Evolutionary conservation across 2,329 filamentous ascomycete species (phyloP).

Genomic region (Cercospora sp.): DNA sequence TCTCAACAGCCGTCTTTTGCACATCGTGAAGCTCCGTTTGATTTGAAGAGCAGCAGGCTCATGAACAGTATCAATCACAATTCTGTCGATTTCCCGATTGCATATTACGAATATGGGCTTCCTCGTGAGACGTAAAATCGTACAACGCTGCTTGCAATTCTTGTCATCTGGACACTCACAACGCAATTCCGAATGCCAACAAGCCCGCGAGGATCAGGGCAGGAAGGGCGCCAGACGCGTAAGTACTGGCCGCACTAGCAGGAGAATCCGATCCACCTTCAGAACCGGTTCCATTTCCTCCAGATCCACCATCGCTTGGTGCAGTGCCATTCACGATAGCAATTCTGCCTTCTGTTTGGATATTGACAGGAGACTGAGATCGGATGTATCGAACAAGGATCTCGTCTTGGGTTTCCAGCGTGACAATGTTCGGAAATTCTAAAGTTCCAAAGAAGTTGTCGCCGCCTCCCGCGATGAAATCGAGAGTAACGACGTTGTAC

Average conservation of each 20-base stretch:
- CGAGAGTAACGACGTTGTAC: slow-evolving; percentile 62
- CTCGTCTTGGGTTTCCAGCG: slow-evolving; percentile 56
- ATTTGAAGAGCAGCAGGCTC: neutral
- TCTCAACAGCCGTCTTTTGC: neutral
- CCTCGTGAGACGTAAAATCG: neutral
- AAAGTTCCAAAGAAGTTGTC: slow-evolving; percentile 58
- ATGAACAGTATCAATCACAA: neutral
- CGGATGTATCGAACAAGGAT: slow-evolving; percentile 55
- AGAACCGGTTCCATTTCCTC: slow-evolving; percentile 3
- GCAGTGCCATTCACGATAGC: slow-evolving; percentile 33
- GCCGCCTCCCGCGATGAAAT: slow-evolving; percentile 63
- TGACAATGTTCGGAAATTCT: slow-evolving; percentile 40
- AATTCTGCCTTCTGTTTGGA: slow-evolving; percentile 53
- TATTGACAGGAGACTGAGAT: slow-evolving; percentile 51
- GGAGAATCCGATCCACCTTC: neutral
- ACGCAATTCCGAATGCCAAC: neutral
- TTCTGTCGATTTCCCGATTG: neutral
- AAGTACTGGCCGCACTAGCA: neutral
- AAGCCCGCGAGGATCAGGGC: neutral
- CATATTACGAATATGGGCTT: neutral
- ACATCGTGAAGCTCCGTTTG: neutral
- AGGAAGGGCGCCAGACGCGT: neutral
- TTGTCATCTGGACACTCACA: neutral
- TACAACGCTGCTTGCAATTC: neutral
- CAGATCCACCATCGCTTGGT: slow-evolving; percentile 7